A percentile compares a stretch with the other conserved stretches of the same genome.
phyloP scores from a whole-genome alignment of 139 green algal species.

The Tetradesmus lagerheimii region DNA sequence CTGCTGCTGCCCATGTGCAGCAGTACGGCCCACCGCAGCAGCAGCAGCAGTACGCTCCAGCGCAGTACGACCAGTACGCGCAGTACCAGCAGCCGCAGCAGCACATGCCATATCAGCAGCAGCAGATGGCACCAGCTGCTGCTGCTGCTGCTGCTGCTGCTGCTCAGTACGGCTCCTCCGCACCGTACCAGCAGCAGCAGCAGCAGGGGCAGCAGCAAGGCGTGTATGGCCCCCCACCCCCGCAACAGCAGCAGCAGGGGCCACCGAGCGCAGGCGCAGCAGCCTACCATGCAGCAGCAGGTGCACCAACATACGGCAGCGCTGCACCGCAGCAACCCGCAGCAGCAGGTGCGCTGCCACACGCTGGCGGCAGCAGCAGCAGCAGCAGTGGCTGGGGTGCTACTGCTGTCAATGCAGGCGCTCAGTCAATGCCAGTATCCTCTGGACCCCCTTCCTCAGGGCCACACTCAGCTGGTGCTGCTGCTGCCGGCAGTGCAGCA shows the following conservation, averaged over 20 bases:
- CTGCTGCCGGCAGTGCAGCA: neutral
- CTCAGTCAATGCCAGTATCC: neutral
- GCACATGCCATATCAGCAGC: neutral
- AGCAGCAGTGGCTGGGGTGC: neutral
- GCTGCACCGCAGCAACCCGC: neutral
- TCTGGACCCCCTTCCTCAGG: neutral
- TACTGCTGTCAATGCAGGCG: neutral
- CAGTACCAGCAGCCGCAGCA: slow-evolving; percentile 16
- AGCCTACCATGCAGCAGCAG: neutral
- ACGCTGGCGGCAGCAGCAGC: neutral
- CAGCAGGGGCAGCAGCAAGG: slow-evolving; percentile 12
- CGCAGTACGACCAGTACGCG: neutral
- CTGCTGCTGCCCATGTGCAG: neutral
- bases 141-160: neutral
- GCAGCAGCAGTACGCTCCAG: neutral
- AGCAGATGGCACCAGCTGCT: neutral
- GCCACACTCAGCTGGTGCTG: neutral
- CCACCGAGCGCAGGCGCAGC: neutral
- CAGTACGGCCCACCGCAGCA: neutral
- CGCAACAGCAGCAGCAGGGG: neutral
- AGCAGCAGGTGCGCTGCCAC: neutral
- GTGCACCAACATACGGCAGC: neutral
- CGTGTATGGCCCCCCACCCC: neutral
- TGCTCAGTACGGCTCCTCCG: neutral
- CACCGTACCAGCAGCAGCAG: neutral